Evolutionary conservation across 805 yeast species (phyloP), one percentile per base, ranked within the genome.

Genomic region (Schwanniomyces polymorphus): DNA sequence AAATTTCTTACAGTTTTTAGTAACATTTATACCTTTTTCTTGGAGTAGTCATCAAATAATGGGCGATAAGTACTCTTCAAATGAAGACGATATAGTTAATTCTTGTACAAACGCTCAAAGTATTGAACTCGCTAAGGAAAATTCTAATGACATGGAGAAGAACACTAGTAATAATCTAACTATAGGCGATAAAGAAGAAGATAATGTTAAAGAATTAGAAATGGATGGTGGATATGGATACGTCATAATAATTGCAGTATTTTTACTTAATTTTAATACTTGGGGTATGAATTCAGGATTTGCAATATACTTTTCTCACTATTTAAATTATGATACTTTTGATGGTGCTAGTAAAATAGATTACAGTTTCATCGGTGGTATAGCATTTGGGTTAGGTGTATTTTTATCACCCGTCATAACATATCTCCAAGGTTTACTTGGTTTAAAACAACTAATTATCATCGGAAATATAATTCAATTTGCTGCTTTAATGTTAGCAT

Each of bases 241-340:
- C 86, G 81, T 85, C 0, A 72, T 84, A 17, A 76, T 79, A 11
- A 49, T 78, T 12, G 80, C 82, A 11, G 75, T 79, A 3, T 66
- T 74, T 26, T 43, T 81, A 4, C 65, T 81, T 35, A 80, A 81
- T 60, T 77, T 82, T 52, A 71, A 78, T 33, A 79, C 88, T 0
- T 86, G 92, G 91, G 94, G 94, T 12, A 78, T 86, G 52, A 85
- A 85, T 52, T 68, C 81, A 6, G 86, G 84, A 3, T 86, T 75
- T 58, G 85, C 89, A 26, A 76, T 86, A 5, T 84, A 82, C 53
- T 66, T 86, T 23, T 74, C 86, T 1, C 75, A 72, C 51, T 86
- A 84, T 57, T 52, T 85, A 21, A 74, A 77, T 38, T 59, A 76
- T 43, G 63, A 77, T 39, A 65, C 74, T 0, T 85, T 82, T 52